A percentile compares a stretch with the other conserved stretches of the same genome.
These are phyloP conservation scores for Phytophthora europaea DNA, from an alignment of 352 stramenopile species.

Conservation along the genomic window DNA sequence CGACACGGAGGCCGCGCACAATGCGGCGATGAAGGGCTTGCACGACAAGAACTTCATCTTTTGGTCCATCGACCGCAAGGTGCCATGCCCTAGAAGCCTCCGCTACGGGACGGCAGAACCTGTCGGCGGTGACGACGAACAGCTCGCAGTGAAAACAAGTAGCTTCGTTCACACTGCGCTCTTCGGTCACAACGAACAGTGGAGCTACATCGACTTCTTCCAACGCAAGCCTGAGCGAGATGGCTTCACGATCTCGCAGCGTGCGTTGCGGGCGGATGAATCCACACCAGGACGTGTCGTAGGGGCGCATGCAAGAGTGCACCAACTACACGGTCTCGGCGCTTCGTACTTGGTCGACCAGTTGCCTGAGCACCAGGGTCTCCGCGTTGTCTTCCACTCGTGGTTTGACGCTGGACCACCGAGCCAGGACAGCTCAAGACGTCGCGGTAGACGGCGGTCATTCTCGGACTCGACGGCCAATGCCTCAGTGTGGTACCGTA, in stretches of 20 bases:
- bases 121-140: slow-evolving; percentile 7
- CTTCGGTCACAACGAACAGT: slow-evolving; percentile 39
- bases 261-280: slow-evolving; percentile 23
- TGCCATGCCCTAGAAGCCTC: slow-evolving; percentile 11
- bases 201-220: slow-evolving; percentile 43
- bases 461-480: background rate
- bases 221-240: slow-evolving; percentile 11
- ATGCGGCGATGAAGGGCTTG: slow-evolving; percentile 40
- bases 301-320: slow-evolving; percentile 8
- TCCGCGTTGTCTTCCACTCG: slow-evolving; percentile 6
- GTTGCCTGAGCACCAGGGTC: background rate
- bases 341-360: slow-evolving; percentile 18
- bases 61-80: slow-evolving; percentile 28
- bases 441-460: background rate
- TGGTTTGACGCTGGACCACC: background rate
- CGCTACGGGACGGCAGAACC: background rate
- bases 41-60: slow-evolving; percentile 47
- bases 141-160: slow-evolving; percentile 37
- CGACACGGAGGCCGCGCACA: slow-evolving; percentile 29
- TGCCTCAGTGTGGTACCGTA: background rate
- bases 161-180: slow-evolving; percentile 30
- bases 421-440: background rate
- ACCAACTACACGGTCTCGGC: slow-evolving; percentile 34
- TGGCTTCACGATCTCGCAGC: slow-evolving; percentile 35
- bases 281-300: slow-evolving; percentile 12